Evolutionary conservation across 192 early-diverging fungal genomes (phyloP).

Genomic region (Mortierella claussenii): DNA sequence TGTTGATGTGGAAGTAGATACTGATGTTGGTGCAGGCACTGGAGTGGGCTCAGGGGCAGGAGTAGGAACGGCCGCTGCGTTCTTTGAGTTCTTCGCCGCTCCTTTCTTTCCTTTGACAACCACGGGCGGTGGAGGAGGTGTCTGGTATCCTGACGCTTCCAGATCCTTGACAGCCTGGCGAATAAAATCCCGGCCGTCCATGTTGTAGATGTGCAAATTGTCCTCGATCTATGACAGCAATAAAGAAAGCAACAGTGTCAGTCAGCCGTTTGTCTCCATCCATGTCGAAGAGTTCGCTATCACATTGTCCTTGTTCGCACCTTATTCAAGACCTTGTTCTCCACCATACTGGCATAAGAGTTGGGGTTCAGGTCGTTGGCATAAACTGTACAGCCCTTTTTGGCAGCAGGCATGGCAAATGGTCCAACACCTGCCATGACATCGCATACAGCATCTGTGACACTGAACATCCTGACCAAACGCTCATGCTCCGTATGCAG

Average conservation of each 20-base stretch:
- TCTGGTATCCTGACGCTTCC: constrained; percentile 49
- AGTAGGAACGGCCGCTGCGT: background rate
- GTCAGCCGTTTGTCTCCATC: too few species aligned
- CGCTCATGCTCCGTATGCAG: constrained; percentile 95
- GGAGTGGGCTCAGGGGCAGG: constrained; percentile 29
- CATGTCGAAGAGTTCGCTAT: too few species aligned
- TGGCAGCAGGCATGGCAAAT: constrained; percentile 94
- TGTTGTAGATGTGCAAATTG: constrained; percentile 79
- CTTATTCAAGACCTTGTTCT: constrained; percentile 92
- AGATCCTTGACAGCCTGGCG: constrained; percentile 76
- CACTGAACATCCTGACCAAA: constrained; percentile 80
- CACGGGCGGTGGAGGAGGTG: constrained; percentile 16
- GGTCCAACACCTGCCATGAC: constrained; percentile 98
- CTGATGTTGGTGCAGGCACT: constrained; percentile 30
- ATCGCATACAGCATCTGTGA: constrained; percentile 85
- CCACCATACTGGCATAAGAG: constrained; percentile 80
- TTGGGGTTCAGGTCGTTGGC: constrained; percentile 98
- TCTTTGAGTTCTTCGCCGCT: constrained; percentile 18
- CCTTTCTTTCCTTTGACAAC: constrained; percentile 37
- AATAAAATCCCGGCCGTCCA: constrained; percentile 95
- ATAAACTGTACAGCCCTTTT: constrained; percentile 85
- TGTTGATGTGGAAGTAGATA: background rate
- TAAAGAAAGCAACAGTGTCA: background rate
- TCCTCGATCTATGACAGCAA: constrained; percentile 60
- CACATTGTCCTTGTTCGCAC: constrained; percentile 51